phyloP scores from a whole-genome alignment of 345 rosid species.

The Alliaria petiolata region DNA sequence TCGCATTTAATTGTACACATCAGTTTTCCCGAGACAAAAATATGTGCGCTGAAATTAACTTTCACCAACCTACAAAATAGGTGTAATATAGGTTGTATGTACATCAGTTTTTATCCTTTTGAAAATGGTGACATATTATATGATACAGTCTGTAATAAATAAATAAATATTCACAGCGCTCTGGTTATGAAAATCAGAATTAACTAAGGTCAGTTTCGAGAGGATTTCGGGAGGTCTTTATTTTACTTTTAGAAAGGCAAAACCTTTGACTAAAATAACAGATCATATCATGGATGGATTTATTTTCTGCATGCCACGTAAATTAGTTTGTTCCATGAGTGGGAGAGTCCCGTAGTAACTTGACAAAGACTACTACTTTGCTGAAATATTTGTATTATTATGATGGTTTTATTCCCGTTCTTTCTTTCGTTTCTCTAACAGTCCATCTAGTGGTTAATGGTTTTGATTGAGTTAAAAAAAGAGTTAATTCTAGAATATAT shows the following conservation, averaged over 20 bases:
- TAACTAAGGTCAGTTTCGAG: slow-evolving; percentile 1
- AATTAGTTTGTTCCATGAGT: slow-evolving; percentile 20
- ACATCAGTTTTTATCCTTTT: no score
- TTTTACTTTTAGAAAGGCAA: slow-evolving; percentile 12
- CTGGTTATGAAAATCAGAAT: background rate
- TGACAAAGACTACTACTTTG: slow-evolving; percentile 5
- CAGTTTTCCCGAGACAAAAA: background rate
- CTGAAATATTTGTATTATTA: background rate
- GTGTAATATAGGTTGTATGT: no score
- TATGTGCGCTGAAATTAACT: no score
- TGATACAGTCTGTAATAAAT: background rate
- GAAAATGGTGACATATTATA: no score
- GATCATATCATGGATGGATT: slow-evolving; percentile 19
- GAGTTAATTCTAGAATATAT: background rate
- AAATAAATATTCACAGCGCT: background rate
- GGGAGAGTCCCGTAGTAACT: slow-evolving; percentile 13
- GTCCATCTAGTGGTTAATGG: background rate
- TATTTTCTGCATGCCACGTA: slow-evolving; percentile 10
- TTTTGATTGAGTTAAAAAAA: background rate
- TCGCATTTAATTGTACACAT: background rate
- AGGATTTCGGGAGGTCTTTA: background rate
- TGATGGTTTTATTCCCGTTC: background rate
- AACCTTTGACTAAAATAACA: slow-evolving; percentile 1
- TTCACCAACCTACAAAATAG: no score
- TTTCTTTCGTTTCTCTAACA: background rate